phyloP scores from a whole-genome alignment of 2,329 filamentous ascomycete genomes.

The Colletotrichum costaricense region DNA sequence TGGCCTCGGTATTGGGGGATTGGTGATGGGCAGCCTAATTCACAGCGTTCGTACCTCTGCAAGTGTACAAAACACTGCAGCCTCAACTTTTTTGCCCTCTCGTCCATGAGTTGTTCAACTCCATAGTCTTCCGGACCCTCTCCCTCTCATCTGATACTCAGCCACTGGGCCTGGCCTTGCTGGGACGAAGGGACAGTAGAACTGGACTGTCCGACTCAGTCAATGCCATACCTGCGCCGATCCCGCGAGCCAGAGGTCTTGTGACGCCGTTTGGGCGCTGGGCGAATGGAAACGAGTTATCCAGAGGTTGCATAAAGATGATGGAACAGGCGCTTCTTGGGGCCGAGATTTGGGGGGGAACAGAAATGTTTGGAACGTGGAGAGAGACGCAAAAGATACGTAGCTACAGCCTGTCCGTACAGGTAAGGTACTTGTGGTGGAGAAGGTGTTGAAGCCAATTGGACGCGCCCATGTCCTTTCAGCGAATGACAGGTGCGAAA shows the following conservation, averaged over 20 bases:
- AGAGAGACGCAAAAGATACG: background rate
- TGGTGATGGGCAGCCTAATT: background rate
- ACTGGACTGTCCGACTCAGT: background rate
- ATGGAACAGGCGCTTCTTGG: constrained; percentile 30
- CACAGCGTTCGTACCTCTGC: background rate
- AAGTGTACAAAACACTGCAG: no score
- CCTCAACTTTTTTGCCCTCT: no score
- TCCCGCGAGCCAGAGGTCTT: background rate
- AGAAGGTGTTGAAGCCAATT: background rate
- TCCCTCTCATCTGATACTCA: background rate
- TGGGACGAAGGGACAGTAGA: background rate
- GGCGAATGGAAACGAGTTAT: constrained; percentile 21
- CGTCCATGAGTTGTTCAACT: no score
- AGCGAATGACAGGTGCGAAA: constrained; percentile 25
- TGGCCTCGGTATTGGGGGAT: background rate
- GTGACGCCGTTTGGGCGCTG: background rate
- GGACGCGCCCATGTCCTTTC: background rate
- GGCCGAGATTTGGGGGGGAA: background rate
- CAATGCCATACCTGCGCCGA: constrained; percentile 30
- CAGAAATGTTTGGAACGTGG: background rate
- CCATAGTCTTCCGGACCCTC: background rate
- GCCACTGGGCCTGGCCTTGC: no score
- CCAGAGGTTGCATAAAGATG: constrained; percentile 17
- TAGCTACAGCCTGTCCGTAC: background rate
- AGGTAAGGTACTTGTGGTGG: background rate